Percentiles rank a stretch among this genome's conserved stretches.
phyloP scores from a whole-genome alignment of 768 basidiomycete species.

The Collybiopsis luxurians region DNA sequence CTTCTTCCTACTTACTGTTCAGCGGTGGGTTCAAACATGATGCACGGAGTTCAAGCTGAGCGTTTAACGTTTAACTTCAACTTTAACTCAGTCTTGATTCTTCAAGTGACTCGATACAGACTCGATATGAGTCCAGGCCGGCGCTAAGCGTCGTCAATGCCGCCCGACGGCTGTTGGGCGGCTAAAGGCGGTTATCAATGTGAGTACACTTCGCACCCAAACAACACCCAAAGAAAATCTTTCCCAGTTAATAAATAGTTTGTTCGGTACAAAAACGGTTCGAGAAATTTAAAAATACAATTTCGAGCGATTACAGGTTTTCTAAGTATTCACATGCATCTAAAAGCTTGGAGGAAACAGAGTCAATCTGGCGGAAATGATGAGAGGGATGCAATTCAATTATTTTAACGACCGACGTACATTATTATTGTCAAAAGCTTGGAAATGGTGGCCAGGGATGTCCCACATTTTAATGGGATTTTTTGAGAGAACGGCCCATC shows the following conservation, averaged over 20 bases:
- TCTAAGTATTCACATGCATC: slow-evolving; percentile 27
- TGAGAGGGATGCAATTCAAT: neutral
- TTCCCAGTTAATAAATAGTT: neutral
- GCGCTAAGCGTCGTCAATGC: too few relatives aligned
- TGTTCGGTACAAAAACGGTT: neutral
- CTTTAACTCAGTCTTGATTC: too few relatives aligned
- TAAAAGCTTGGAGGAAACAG: slow-evolving; percentile 27
- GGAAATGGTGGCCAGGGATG: slow-evolving; percentile 7
- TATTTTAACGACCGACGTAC: slow-evolving; percentile 31
- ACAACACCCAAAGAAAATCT: too few relatives aligned
- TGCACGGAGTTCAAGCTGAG: too few relatives aligned
- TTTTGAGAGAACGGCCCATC: neutral
- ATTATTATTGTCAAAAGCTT: slow-evolving; percentile 23
- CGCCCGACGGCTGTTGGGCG: too few relatives aligned
- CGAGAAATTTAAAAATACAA: neutral
- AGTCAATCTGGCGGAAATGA: slow-evolving; percentile 22
- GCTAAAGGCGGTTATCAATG: too few relatives aligned
- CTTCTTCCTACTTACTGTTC: too few relatives aligned
- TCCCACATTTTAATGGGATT: neutral
- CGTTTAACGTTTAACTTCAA: too few relatives aligned
- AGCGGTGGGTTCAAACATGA: too few relatives aligned
- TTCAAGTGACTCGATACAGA: too few relatives aligned
- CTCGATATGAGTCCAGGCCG: too few relatives aligned
- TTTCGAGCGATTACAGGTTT: slow-evolving; percentile 3
- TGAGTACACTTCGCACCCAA: too few relatives aligned